Percentiles rank a stretch among this genome's conserved stretches.
Conservation (phyloP, 2,329 filamentous ascomycete genomes). For the Lanzia echinophila region DNA sequence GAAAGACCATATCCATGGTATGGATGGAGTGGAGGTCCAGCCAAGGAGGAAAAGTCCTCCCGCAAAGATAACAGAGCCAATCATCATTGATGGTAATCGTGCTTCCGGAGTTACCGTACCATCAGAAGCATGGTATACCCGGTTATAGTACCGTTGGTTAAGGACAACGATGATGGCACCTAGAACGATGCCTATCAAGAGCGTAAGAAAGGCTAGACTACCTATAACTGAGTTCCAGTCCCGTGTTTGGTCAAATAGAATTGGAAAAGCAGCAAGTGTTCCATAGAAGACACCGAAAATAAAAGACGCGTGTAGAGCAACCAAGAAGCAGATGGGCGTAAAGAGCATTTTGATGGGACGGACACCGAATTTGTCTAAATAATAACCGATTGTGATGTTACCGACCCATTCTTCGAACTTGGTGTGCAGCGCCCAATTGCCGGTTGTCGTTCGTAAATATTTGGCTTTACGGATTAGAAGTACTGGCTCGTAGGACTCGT, state of each 20-base stretch:
- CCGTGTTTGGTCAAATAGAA: slow-evolving; percentile 49
- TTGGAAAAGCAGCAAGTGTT: background rate
- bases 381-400: no score
- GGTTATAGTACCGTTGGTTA: slow-evolving; percentile 75
- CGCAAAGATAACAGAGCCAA: slow-evolving; percentile 64
- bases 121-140: slow-evolving; percentile 50
- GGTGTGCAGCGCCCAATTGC: slow-evolving; percentile 54
- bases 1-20: slow-evolving; percentile 40
- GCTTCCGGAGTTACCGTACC: slow-evolving; percentile 69
- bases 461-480: slow-evolving; percentile 63
- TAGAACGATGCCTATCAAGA: slow-evolving; percentile 78
- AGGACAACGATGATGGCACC: slow-evolving; percentile 62
- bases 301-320: slow-evolving; percentile 77
- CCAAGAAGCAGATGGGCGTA: slow-evolving; percentile 74
- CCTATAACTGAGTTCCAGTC: slow-evolving; percentile 46
- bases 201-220: slow-evolving; percentile 1
- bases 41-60: slow-evolving; percentile 53
- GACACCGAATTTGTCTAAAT: slow-evolving; percentile 55
- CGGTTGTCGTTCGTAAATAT: slow-evolving; percentile 62
- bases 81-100: slow-evolving; percentile 75
- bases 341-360: slow-evolving; percentile 80
- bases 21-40: slow-evolving; percentile 50
- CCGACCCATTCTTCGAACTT: slow-evolving; percentile 68
- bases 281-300: slow-evolving; percentile 51
- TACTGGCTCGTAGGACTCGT: slow-evolving; percentile 77